Evolutionary conservation across 441 rosid genomes (phyloP), one percentile per base, ranked within the genome.

Genomic region (Pelargonium australe): DNA sequence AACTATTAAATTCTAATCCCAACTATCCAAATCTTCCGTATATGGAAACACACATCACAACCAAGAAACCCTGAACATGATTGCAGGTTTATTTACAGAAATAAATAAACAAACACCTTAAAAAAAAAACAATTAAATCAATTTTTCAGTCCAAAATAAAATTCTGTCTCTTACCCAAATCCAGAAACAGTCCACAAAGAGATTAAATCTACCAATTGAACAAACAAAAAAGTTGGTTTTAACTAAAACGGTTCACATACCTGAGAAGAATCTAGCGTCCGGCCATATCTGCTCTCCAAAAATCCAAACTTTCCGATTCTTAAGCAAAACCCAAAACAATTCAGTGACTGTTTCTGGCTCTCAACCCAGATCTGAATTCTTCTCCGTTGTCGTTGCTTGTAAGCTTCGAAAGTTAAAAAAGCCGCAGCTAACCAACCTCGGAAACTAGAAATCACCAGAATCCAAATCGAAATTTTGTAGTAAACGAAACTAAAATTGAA

Each of bases 231-330:
- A 51, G 58, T 51, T n/a, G 19, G 58, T 51, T n/a, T 55, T 16
- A 55, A 14, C 61, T n/a, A 51, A 51, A n/a, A 16, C 34, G 5
- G 16, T 13, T 3, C 17, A 51, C 58, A 51, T 51, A 51, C 58
- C 58, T 6, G 58, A 51, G 20, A n/a, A 51, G 58, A 51, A 51
- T n/a, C 58, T 51, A 51, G 58, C 58, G 58, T n/a, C 19, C 58
- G 19, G 58, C 58, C 58, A 51, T 51, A 51, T n/a, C 19, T n/a
- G 58, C 58, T 51, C 58, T 49, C 16, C 8, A 51, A 51, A 51
- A 51, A 4, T 8, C 7, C 4, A 51, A 51, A 7, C 6, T 51
- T 51, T 6, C 6, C 58, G 20, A 51, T 51, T 51, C 5, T 7
- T 3, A 13, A 49, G 55, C 16, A 11, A 49, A 49, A 49, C 55